Evolutionary conservation across 495 filamentous ascomycete species (phyloP).

Genomic region (Aspergillus sclerotiicarbonarius): DNA sequence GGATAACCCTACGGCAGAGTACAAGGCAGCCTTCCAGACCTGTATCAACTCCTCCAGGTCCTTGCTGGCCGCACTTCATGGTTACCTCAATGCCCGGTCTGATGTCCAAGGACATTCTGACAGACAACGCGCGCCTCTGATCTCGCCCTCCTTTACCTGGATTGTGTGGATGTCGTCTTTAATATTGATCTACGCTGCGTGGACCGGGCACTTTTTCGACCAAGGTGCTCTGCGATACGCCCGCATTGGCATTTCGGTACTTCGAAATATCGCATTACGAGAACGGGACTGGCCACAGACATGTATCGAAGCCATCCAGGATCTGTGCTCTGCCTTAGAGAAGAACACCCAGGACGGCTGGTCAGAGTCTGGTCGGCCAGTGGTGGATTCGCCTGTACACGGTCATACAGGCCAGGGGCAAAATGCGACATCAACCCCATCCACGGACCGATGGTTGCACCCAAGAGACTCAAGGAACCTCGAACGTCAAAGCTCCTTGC

Average conservation of each 20-base stretch:
- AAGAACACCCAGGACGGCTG: constrained; percentile 10
- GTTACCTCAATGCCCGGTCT: constrained; percentile 24
- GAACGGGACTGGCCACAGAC: constrained; percentile 42
- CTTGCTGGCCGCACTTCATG: constrained; percentile 32
- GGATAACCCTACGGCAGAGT: constrained; percentile 33
- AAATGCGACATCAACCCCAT: too few species aligned
- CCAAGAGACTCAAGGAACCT: too few species aligned
- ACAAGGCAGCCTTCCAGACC: constrained; percentile 41
- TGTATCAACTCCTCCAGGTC: constrained; percentile 46
- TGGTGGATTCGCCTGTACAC: background rate
- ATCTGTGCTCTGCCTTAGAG: constrained; percentile 36
- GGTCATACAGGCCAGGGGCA: too few species aligned
- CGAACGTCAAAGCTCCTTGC: too few species aligned
- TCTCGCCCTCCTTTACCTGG: constrained; percentile 50
- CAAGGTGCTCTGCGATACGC: constrained; percentile 28
- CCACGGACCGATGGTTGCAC: too few species aligned
- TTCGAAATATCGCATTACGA: constrained; percentile 35
- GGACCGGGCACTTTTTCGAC: constrained; percentile 34
- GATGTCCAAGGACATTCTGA: constrained; percentile 1
- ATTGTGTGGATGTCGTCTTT: constrained; percentile 49
- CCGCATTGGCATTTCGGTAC: constrained; percentile 29
- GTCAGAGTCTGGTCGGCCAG: background rate
- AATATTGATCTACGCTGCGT: constrained; percentile 47
- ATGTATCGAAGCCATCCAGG: constrained; percentile 41
- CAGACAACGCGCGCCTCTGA: constrained; percentile 23